Evolutionary conservation across 495 filamentous ascomycete genomes (phyloP), one percentile per base, ranked within the genome.

Genomic region (Lentithecium fluviatile): DNA sequence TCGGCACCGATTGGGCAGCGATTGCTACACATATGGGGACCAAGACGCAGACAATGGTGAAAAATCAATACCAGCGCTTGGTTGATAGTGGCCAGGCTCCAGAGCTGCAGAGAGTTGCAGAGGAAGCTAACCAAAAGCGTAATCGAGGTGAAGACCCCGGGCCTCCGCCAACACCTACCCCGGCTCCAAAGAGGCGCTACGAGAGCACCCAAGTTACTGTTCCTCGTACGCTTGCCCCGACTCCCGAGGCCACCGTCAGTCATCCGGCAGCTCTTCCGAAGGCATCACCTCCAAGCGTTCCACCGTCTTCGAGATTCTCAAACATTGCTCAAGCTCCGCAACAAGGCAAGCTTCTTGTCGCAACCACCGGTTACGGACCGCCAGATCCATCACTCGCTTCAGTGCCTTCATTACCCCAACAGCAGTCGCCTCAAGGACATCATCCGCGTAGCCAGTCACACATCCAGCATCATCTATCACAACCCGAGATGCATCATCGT

Each of bases 21-120:
- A 96, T 98, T 70, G 90, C 94, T 13, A 78, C 80, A 38, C 83
- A 88, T 43, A 94, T 97, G 88, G 87, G 87, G 59, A 88, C 92
- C 0, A 97, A 97, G 74, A 96, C 94, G 6, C 84, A 87, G 10
- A 88, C 90, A 13, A 98, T 97, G 94, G 95, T 97, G 42, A 95
- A 94, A 73, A 97, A 97, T 68, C 91, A 92, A 71, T 96, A 86
- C 60, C 83, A 86, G 43, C 83, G 93, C 2, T 83, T 88, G 62
- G 80, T 90, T 26, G 89, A 95, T 45, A 78, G 75, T 26, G 84
- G 83, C 2, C 84, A 84, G 58, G 47, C 37, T 25, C 78, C 77
- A 5, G 87, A 91, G 19, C 86, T 89, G 69, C 85, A 89, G 54
- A 74, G 82, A 11, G 80, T 87, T 32, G 85, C 89, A 3, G 73